phyloP scores from a whole-genome alignment of 2,329 filamentous ascomycete species.

The Rosellinia necatrix region DNA sequence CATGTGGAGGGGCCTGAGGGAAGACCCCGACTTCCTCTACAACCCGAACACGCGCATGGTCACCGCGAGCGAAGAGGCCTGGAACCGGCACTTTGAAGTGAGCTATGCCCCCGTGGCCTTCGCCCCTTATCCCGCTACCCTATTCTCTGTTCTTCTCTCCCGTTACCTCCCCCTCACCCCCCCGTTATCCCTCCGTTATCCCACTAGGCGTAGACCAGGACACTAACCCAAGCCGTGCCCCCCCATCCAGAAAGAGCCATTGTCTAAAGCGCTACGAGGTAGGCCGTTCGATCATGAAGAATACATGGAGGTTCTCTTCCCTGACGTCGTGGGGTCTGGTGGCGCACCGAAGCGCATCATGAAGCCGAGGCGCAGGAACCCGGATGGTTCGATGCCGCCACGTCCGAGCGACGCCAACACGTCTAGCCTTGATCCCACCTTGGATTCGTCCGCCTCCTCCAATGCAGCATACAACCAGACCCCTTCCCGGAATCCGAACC shows the following conservation, averaged over 20 bases:
- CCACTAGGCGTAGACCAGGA: too few relatives aligned
- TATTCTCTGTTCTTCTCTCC: neutral
- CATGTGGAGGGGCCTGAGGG: conserved; percentile 62
- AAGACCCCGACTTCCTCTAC: conserved; percentile 62
- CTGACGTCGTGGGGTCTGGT: conserved; percentile 63
- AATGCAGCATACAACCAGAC: conserved; percentile 28
- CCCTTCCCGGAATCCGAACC: conserved; percentile 28
- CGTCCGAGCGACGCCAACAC: conserved; percentile 56
- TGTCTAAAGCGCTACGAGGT: conserved; percentile 60
- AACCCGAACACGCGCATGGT: conserved; percentile 56
- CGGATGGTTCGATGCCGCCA: conserved; percentile 49
- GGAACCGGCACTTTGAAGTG: conserved; percentile 62
- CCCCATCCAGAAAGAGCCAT: conserved; percentile 60
- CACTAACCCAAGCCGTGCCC: neutral
- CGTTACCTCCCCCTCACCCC: too few relatives aligned
- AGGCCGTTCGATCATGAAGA: conserved; percentile 65
- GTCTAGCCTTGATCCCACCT: conserved; percentile 42
- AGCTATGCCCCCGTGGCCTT: too few relatives aligned
- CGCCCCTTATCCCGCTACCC: neutral
- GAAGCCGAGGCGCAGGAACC: conserved; percentile 56
- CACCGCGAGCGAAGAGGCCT: conserved; percentile 61
- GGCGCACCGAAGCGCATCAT: conserved; percentile 64
- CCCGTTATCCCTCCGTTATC: too few relatives aligned
- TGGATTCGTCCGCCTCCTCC: conserved; percentile 27
- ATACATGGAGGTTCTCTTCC: conserved; percentile 64